These are phyloP conservation scores for Coniochaeta sp. DNA, from an alignment of 2,329 filamentous ascomycete genomes.

Conservation along the genomic window DNA sequence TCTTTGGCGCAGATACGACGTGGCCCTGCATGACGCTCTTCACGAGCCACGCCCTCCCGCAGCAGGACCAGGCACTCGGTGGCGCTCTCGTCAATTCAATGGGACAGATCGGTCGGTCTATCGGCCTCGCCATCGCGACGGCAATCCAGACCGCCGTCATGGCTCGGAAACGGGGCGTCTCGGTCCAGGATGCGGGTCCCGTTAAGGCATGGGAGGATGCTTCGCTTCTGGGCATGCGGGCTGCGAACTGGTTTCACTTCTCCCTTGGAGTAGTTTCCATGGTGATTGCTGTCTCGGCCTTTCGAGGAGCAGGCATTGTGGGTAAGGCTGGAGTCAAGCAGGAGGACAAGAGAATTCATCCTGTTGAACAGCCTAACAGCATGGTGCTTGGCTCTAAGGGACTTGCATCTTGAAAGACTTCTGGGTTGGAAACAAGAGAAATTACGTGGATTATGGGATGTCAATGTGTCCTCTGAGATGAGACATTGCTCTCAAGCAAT, in stretches of 20 bases:
- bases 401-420: not conserved
- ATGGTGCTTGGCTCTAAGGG: not conserved
- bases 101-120: constrained; percentile 56
- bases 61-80: constrained; percentile 59
- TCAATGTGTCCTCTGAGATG: not conserved
- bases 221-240: constrained; percentile 40
- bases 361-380: not conserved
- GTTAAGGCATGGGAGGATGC: constrained; percentile 35
- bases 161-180: constrained; percentile 35
- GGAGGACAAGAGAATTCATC: not conserved
- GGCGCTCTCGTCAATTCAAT: constrained; percentile 62
- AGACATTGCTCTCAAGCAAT: not conserved
- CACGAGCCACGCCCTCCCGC: constrained; percentile 53
- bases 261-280: constrained; percentile 36
- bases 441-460: not conserved
- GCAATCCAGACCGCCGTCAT: constrained; percentile 58
- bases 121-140: constrained; percentile 59
- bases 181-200: constrained; percentile 34
- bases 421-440: not conserved
- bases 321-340: constrained; percentile 27
- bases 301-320: constrained; percentile 45
- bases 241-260: constrained; percentile 46
- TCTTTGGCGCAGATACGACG: constrained; percentile 59
- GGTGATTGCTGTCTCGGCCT: constrained; percentile 35
- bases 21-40: constrained; percentile 61